These are phyloP conservation scores for Hansenula lynferdii DNA, from an alignment of 1,139 yeast genomes.

Conservation along the genomic window DNA sequence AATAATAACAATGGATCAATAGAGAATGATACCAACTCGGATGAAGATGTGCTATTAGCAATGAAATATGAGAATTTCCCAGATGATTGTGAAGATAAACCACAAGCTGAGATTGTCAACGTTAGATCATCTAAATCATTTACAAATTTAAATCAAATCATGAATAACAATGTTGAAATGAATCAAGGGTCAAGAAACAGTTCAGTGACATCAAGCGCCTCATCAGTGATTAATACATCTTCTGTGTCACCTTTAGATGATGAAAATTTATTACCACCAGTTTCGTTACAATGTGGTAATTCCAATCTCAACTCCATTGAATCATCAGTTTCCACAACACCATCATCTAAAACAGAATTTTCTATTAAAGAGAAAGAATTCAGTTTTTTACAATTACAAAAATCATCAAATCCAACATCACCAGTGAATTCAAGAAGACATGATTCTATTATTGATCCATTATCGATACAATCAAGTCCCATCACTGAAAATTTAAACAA, in stretches of 20 bases:
- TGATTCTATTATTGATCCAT: slow-evolving; percentile 11
- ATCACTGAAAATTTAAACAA: not conserved
- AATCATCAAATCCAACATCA: slow-evolving; percentile 4
- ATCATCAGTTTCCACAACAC: not conserved
- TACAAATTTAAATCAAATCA: not conserved
- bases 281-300: not conserved
- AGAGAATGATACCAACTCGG: slow-evolving; percentile 4
- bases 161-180: not conserved
- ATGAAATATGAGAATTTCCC: slow-evolving; percentile 18
- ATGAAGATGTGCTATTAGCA: slow-evolving; percentile 11
- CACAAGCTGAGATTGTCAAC: not conserved
- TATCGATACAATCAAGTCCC: no score
- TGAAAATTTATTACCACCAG: not conserved
- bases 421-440: slow-evolving; percentile 11
- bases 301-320: not conserved
- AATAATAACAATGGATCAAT: no score
- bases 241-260: not conserved
- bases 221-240: no score
- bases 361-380: slow-evolving; percentile 1
- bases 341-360: not conserved
- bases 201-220: no score
- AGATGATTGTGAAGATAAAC: not conserved
- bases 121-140: not conserved
- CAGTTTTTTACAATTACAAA: slow-evolving; percentile 1
- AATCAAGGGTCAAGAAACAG: not conserved